Conservation (phyloP, 1,284 basidiomycete species). For the Leucoagaricus sp. region DNA sequence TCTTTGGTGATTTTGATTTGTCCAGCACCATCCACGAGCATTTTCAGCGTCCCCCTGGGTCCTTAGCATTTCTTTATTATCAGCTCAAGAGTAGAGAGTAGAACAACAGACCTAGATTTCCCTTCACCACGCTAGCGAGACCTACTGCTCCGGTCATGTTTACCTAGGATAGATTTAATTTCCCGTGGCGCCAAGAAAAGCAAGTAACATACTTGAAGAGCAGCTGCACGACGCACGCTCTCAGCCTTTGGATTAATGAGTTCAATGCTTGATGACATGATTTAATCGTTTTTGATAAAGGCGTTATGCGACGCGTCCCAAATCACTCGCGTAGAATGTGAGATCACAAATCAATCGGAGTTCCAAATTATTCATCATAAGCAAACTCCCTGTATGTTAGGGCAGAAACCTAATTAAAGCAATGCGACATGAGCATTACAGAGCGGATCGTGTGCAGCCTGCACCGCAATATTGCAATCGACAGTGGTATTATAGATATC, state of each 20-base stretch:
- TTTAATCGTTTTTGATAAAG: constrained; percentile 19
- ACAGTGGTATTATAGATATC: neutral
- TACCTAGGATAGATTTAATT: constrained; percentile 49
- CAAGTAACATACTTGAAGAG: constrained; percentile 74
- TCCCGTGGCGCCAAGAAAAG: constrained; percentile 18
- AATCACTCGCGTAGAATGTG: neutral
- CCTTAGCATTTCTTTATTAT: constrained; percentile 48
- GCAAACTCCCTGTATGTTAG: neutral
- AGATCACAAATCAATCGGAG: constrained; percentile 14
- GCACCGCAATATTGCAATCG: constrained; percentile 5
- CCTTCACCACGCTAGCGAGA: constrained; percentile 95
- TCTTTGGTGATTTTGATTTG: constrained; percentile 99
- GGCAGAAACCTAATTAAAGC: constrained; percentile 9
- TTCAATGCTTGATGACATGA: constrained; percentile 83
- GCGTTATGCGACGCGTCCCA: constrained; percentile 18
- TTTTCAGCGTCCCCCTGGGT: constrained; percentile 95
- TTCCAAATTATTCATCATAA: neutral
- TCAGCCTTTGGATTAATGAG: constrained; percentile 96
- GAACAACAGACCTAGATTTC: constrained; percentile 78
- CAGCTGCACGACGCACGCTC: constrained; percentile 89
- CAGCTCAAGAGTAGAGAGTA: constrained; percentile 26
- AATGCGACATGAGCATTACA: constrained; percentile 8
- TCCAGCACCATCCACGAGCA: constrained; percentile 99
- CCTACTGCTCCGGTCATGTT: constrained; percentile 95
- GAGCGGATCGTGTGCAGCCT: neutral